Conservation (phyloP, 257 asterid species). For the Henckelia pumila region DNA sequence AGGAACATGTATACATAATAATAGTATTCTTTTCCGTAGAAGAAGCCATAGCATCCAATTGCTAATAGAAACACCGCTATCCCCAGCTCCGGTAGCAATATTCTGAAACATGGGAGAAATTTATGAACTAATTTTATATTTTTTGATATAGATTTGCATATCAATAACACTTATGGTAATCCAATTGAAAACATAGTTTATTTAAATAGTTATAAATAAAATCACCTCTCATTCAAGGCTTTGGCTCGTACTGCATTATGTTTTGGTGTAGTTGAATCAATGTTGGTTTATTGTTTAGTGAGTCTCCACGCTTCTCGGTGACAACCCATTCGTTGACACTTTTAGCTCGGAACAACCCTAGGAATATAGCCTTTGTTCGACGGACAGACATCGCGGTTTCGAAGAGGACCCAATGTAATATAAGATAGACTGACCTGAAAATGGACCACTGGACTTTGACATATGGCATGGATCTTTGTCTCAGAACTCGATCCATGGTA, state of each 20-base stretch:
- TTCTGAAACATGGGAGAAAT: slow-evolving; percentile 11
- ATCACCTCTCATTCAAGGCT: background rate
- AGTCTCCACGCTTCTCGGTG: slow-evolving; percentile 72
- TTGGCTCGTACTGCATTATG: background rate
- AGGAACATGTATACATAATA: slow-evolving; percentile 21
- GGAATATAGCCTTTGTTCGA: slow-evolving; percentile 56
- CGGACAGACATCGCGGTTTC: slow-evolving; percentile 78
- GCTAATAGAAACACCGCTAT: slow-evolving; percentile 22
- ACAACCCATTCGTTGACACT: slow-evolving; percentile 80
- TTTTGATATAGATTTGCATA: background rate
- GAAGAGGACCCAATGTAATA: slow-evolving; percentile 70
- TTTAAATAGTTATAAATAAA: too few relatives aligned
- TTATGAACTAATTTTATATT: too few relatives aligned
- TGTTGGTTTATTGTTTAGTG: slow-evolving; percentile 38
- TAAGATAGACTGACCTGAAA: slow-evolving; percentile 58
- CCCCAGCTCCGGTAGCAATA: slow-evolving; percentile 23
- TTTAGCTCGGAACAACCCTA: slow-evolving; percentile 55
- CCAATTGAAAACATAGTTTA: too few relatives aligned
- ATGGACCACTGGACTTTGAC: too few relatives aligned
- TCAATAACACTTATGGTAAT: too few relatives aligned
- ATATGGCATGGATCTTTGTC: too few relatives aligned
- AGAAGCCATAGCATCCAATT: slow-evolving; percentile 26
- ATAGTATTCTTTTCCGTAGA: slow-evolving; percentile 17
- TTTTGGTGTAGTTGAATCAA: slow-evolving; percentile 19
- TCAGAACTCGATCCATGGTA: too few relatives aligned